Base-by-base conservation (phyloP, 192 early-diverging fungal genomes). In the Gryganskiella cystojenkinii region DNA sequence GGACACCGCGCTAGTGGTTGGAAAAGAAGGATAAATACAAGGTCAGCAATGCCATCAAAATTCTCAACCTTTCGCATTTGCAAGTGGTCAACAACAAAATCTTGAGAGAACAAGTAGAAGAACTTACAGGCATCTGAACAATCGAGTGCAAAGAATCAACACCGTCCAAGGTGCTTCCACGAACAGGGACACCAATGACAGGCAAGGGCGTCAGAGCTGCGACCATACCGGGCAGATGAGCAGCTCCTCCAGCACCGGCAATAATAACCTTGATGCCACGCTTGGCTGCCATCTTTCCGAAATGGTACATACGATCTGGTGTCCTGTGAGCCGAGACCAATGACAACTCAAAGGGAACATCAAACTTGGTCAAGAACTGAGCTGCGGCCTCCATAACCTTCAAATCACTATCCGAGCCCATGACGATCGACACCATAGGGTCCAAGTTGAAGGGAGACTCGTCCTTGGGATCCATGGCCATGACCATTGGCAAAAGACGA, bases 171-270 rank as follows among this genome's bases (percentile, higher is more conserved):
- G 89, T 87, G 70, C 91, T 95, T 40, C 96, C 90, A 47, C 95
- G 95, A 33, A 99, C 94, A 20, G 98, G 98, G 3, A 98, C 96
- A 43, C 98, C 98, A 61, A 99, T 94, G 45, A 99, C 98, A 6
- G 96, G 98, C 19, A 99, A 81, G n/a, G 95, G 93, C 3, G 98
- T 98, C 67, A 98, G 84, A 27, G 96, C 96, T 25, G 98, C 98
- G 7, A 99, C 97, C 98, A 99, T 99, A 25, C 98, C 98, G 6
- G 98, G 98, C 54, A 99, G 85, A 84, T 98, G 97, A 17, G 98
- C 98, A 9, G 98, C 98, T 47, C 98, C 98, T 27, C 98, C 98
- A 40, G 98, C 98, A 30, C 93, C 98, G 13, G 98, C 98, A 83
- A 99, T 98, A 59, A 99, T 98, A 19, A 93, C 96, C 80, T 96